These are phyloP conservation scores for Pigoraptor vietnamica DNA, from an alignment of 78 protist genomes.

Conservation along the genomic window DNA sequence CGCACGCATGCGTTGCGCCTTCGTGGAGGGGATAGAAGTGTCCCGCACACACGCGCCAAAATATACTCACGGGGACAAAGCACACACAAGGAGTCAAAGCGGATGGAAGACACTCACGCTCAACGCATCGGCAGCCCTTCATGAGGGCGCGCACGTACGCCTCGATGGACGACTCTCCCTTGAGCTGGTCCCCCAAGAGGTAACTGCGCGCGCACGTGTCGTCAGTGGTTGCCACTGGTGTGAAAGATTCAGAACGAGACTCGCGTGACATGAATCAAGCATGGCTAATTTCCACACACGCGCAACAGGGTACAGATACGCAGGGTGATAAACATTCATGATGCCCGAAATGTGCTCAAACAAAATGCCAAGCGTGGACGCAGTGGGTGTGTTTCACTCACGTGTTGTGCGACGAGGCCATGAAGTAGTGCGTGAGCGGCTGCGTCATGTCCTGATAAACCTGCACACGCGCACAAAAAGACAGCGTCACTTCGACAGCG, in stretches of 20 bases:
- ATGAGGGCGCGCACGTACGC: slow-evolving; percentile 39
- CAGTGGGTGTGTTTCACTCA: no score
- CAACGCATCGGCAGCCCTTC: background rate
- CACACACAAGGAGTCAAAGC: background rate
- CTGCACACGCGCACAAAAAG: no score
- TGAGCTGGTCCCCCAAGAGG: slow-evolving; percentile 21
- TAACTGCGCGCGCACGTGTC: no score
- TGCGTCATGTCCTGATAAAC: slow-evolving; percentile 51
- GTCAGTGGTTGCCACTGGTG: no score
- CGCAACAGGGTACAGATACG: no score
- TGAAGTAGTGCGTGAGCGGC: slow-evolving; percentile 66
- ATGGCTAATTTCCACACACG: no score
- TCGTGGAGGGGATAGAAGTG: background rate
- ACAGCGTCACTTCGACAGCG: no score
- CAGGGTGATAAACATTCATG: no score
- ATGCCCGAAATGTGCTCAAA: no score
- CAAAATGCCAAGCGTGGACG: no score
- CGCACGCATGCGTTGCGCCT: background rate
- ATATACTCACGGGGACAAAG: background rate
- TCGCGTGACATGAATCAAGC: no score
- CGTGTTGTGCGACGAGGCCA: slow-evolving; percentile 78
- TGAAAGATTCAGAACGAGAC: no score
- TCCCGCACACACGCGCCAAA: background rate
- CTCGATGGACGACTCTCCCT: slow-evolving; percentile 33
- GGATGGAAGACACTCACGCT: background rate